Base-by-base conservation (phyloP, 345 rosid species). In the Eutrema yunnanense region DNA sequence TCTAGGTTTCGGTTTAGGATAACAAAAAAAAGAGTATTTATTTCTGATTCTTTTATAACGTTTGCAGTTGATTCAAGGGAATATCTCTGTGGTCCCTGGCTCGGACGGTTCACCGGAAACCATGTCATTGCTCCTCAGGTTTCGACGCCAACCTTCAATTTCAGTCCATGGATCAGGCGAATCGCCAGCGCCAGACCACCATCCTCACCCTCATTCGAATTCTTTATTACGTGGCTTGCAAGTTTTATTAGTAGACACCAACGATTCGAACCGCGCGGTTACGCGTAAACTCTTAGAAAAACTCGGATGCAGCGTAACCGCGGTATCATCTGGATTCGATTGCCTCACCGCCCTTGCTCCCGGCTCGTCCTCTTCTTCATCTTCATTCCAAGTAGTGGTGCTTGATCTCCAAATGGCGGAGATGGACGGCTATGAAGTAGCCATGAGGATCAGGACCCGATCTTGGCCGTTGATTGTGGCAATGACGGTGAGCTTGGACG, bases 401-500 rank as follows among this genome's bases (percentile, higher is more conserved):
- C 73, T 95, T 81, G 98, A 92, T 82, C 96, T 92, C 47, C 96
- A 88, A 51, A 76, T 86, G 90, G 47, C 65, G 38, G 94, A 92
- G 65, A 62, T 86, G 84, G 94, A 95, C 64, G 92, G 96, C 22
- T 92, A 79, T 62, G 96, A 95, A 81, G 89, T 95, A 22, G 98
- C 98, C 10, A 65, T 67, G 32, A 84, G 87, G 79, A 90, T 95
- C 0, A 79, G 89, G 62, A 90, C 85, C 73, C 87, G 79, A 30
- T 81, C 73, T 55, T 80, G 92, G 92, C 99, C 92, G 0, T 62
- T 88, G 82, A 85, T 95, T 2, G 64, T 95, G 19, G 94, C 86
- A 48, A 74, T 86, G 73, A 86, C 94, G 0, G 74, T 92, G 32
- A 83, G 85, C 47, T 74, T 73, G 0, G 92, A 86, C 9, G 87